Percentiles rank a stretch among this genome's conserved stretches.
Conservation (phyloP, 345 rosid genomes). For the Gossypium anomalum region DNA sequence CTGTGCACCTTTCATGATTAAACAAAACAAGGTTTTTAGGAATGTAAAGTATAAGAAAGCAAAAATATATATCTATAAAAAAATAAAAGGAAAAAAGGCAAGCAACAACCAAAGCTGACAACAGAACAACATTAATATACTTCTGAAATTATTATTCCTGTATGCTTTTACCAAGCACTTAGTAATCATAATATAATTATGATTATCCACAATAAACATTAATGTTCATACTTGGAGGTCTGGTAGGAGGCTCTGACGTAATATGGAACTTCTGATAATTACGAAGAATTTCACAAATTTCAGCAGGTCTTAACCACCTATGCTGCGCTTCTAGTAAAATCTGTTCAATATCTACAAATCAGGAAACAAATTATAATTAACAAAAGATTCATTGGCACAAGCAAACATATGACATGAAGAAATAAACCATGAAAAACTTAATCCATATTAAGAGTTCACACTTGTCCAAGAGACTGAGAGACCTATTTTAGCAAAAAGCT, state of each 20-base stretch:
- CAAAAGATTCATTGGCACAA: background rate
- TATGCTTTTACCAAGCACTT: background rate
- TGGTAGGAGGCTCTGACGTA: conserved; percentile 62
- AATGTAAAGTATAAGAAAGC: background rate
- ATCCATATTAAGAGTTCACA: background rate
- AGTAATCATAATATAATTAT: background rate
- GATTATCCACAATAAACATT: background rate
- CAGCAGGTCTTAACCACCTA: conserved; percentile 93
- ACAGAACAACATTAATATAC: background rate
- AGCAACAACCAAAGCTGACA: background rate
- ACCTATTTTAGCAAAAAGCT: background rate
- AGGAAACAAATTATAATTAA: background rate
- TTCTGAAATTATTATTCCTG: background rate
- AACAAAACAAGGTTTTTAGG: background rate
- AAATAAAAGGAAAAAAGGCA: background rate
- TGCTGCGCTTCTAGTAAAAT: conserved; percentile 66
- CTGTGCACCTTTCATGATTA: background rate
- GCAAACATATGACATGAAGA: background rate
- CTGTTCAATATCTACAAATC: conserved; percentile 39
- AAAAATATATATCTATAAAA: background rate
- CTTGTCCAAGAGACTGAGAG: background rate
- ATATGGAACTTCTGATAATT: conserved; percentile 75
- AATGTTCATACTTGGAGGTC: conserved; percentile 64
- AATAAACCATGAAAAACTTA: background rate
- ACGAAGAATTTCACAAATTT: conserved; percentile 89